Evolutionary conservation across 768 basidiomycete genomes (phyloP), one percentile per base, ranked within the genome.

Genomic region (Panus rudis): DNA sequence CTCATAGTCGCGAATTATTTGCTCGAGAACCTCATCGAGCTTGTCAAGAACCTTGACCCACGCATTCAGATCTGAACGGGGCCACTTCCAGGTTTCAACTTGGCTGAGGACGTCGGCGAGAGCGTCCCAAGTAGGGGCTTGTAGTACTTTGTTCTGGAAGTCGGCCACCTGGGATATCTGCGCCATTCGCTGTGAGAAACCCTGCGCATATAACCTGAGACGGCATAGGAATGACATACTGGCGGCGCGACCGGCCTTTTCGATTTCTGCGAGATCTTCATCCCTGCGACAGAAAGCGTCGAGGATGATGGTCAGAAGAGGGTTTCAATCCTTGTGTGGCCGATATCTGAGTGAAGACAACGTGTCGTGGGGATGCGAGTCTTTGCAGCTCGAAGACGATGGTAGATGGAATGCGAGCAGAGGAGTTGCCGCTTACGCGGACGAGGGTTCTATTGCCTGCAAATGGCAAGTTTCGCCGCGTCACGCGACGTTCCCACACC

Each of bases 21-120:
- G 79, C 57, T 87, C 92, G 52, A 98, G 74, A 51, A 96, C 79
- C 46, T 71, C 69, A 68, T 99, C 96, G 60, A 99, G 92, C 61
- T 86, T 87, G 74, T 99, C 94, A 37, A 99, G 78, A 45, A 93
- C 89, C 59, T 84, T 83, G 62, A 91, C 81, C 96, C 96, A 99
- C 44, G 87, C 81, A 66, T 96, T 92, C 48, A 99, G 75, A 71
- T 99, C 96, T 43, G 92, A 92, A 49, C 96, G 79, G 26, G 92
- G 90, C 84, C 90, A 98, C 61, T 76, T 83, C 96, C 96, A 99
- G 4, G 71, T 62, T 53, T 84, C 78, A 56, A 93, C 81, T 47
- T 74, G 63, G 24, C 73, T 63, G 45, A 98, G 72, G 45, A 82
- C 70, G 39, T 76, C 64, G 3, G 81, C 68, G 22, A 98, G 70